Conservation (phyloP, 495 filamentous ascomycete species). For the Hypoxylon trugodes region DNA sequence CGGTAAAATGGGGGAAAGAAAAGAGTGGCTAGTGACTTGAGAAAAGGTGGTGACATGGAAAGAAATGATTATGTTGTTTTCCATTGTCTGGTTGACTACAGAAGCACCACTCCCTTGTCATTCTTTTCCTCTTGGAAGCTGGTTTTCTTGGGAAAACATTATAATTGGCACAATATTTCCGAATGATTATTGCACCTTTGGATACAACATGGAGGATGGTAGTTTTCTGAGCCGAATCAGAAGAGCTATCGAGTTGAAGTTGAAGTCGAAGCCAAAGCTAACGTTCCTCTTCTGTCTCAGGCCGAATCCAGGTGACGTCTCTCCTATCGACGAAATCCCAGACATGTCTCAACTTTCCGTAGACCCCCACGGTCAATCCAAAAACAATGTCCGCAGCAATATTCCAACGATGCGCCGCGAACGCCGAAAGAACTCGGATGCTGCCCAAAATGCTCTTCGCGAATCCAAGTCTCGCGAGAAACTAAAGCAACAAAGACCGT, state of each 20-base stretch:
- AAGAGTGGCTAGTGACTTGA: not conserved
- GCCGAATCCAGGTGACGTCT: conserved; percentile 53
- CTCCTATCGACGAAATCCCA: conserved; percentile 60
- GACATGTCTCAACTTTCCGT: conserved; percentile 45
- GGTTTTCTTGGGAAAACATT: conserved; percentile 18
- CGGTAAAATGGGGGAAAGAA: not conserved
- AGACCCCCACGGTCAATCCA: conserved; percentile 29
- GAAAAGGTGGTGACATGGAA: not conserved
- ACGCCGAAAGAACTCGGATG: conserved; percentile 53
- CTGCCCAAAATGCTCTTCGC: conserved; percentile 42
- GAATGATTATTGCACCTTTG: conserved; percentile 2
- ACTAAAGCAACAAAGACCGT: conserved; percentile 37
- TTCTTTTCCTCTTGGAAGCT: conserved; percentile 20
- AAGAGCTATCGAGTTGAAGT: conserved; percentile 3
- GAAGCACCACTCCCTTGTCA: not conserved
- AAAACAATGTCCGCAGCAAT: conserved; percentile 45
- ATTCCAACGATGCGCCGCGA: conserved; percentile 62
- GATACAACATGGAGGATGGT: conserved; percentile 11
- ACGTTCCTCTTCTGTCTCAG: conserved; percentile 34
- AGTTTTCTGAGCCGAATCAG: not conserved
- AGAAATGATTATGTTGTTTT: conserved; percentile 9
- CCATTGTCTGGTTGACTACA: conserved; percentile 2
- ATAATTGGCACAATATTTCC: not conserved
- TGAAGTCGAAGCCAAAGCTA: conserved; percentile 28
- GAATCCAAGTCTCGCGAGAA: conserved; percentile 46